phyloP scores from a whole-genome alignment of 129 eudicot species.

The Artemisia argyi region DNA sequence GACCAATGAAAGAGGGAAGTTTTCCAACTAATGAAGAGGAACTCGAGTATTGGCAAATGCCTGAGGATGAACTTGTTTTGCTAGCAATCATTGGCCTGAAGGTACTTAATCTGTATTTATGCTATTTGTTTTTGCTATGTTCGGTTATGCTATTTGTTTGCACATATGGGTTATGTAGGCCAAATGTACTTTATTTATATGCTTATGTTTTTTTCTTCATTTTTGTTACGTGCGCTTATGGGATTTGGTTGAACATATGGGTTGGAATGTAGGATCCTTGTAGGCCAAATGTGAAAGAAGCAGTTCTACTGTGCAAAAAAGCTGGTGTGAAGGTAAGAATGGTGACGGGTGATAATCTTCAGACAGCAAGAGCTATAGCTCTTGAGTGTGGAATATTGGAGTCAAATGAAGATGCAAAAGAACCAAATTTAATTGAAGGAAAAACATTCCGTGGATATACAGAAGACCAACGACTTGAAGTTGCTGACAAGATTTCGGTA shows the following conservation, averaged over 20 bases:
- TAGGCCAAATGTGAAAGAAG: conserved; percentile 77
- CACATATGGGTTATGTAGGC: conserved; percentile 45
- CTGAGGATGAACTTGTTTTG: conserved; percentile 77
- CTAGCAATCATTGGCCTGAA: conserved; percentile 85
- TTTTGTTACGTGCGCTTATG: not conserved
- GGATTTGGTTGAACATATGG: not conserved
- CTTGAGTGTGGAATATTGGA: conserved; percentile 88
- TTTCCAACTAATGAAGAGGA: conserved; percentile 73
- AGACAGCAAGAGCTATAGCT: conserved; percentile 94
- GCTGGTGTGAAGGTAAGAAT: conserved; percentile 98
- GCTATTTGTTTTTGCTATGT: not conserved
- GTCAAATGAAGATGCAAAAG: conserved; percentile 74
- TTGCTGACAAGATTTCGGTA: conserved; percentile 85
- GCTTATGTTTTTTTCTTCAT: not conserved
- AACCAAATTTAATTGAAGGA: conserved; percentile 88
- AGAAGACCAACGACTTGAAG: conserved; percentile 54
- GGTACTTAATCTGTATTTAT: conserved; percentile 35
- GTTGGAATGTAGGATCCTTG: conserved; percentile 97
- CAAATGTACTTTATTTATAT: conserved; percentile 40
- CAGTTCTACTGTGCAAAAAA: conserved; percentile 69
- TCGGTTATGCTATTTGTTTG: not conserved
- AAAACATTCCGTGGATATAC: conserved; percentile 62
- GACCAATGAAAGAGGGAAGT: conserved; percentile 40
- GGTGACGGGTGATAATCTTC: conserved; percentile 98
- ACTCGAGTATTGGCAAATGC: conserved; percentile 67